Conservation (phyloP, 805 yeast species). For the Candida takata region DNA sequence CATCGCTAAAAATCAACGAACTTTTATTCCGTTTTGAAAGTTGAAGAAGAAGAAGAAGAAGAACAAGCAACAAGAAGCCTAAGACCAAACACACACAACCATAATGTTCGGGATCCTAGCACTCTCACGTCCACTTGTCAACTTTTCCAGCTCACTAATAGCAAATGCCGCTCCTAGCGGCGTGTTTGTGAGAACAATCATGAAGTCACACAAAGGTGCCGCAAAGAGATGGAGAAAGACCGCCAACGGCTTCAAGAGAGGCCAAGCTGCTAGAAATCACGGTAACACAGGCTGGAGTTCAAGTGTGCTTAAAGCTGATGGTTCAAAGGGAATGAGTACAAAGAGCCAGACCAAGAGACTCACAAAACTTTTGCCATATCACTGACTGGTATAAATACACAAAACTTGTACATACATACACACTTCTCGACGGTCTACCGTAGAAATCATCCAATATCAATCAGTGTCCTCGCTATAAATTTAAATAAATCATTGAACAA, state of each 20-base stretch:
- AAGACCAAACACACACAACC: not conserved
- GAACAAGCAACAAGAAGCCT: too few species aligned
- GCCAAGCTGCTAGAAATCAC: slow-evolving; percentile 79
- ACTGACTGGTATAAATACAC: slow-evolving; percentile 5
- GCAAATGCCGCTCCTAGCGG: slow-evolving; percentile 1
- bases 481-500: too few species aligned
- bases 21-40: not conserved
- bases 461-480: too few species aligned
- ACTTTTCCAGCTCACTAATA: not conserved
- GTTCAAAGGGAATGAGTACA: slow-evolving; percentile 51
- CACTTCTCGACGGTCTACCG: too few species aligned
- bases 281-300: slow-evolving; percentile 88
- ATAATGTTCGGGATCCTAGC: slow-evolving; percentile 10
- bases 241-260: slow-evolving; percentile 56
- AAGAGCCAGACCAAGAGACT: slow-evolving; percentile 52
- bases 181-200: slow-evolving; percentile 28
- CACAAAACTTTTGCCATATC: slow-evolving; percentile 39
- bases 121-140: slow-evolving; percentile 2
- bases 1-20: not conserved
- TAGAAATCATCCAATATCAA: too few species aligned
- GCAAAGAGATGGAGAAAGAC: slow-evolving; percentile 82
- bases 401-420: not conserved
- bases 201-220: slow-evolving; percentile 82
- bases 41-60: not conserved
- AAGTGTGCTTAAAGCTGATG: slow-evolving; percentile 49